Evolutionary conservation across 805 yeast species (phyloP), one percentile per base, ranked within the genome.

Genomic region (Yamadazyma takamatsuzukensis): DNA sequence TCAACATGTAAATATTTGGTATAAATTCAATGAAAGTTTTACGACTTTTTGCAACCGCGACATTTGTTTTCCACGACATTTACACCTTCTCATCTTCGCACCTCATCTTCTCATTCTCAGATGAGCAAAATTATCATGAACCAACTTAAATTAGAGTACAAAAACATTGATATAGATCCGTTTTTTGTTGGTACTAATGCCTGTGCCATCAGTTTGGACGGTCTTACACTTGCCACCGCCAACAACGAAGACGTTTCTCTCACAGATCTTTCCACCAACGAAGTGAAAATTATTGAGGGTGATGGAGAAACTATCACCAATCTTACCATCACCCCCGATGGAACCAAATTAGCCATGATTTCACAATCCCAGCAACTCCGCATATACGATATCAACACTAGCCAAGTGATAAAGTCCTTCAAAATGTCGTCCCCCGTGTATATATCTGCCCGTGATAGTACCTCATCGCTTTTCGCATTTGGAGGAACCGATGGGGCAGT

Each of bases 401-500:
- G 59, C 7, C 23, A 25, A 4, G 51, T 78, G 34, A 52, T 65
- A 36, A 78, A 76, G 49, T 62, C 68, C 11, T 70, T 72, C 61
- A 81, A 75, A 52, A 53, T 83, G 27, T 64, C 86, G 2, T 81
- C 96, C 1, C 96, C 97, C 1, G 83, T 85, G 2, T 85, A 84
- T 55, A 80, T 87, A 8, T 72, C 87, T 27, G 68, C 82, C 8
- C 76, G 75, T 15, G 98, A 93, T 56, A 54, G 74, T 3, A 86
- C 97, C 0, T 81, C 95, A 2, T 78, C 95, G 3, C 65, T 93
- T 22, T 76, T 89, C 49, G 95, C 96, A 13, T 80, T 93, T 51
- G 99, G 99, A 24, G 88, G 95, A 29, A 83, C 97, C 1, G 98
- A 93, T 57, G 97, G 98, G 29, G 74, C 79, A 25, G 83, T 89